phyloP scores from a whole-genome alignment of 106 monocot genomes.

The Dendrobium huoshanense region DNA sequence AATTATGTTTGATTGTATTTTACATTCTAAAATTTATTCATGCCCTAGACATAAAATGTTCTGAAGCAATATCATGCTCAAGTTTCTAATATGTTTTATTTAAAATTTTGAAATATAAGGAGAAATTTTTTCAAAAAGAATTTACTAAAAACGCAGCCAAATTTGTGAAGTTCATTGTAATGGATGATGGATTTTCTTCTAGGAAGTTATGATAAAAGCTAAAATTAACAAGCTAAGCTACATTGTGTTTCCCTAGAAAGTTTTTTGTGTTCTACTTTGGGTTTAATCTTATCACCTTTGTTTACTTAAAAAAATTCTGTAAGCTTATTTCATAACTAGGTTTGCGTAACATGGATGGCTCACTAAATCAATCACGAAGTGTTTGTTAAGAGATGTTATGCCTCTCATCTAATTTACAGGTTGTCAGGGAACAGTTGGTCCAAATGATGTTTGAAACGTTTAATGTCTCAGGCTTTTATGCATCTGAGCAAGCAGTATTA shows the following conservation, averaged over 20 bases:
- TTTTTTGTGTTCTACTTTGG: background rate
- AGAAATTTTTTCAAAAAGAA: background rate
- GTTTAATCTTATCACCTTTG: background rate
- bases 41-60: background rate
- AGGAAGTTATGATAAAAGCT: background rate
- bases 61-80: background rate
- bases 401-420: slow-evolving; percentile 28
- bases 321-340: background rate
- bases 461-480: slow-evolving; percentile 98
- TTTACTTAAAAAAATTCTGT: background rate
- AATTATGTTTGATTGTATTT: background rate
- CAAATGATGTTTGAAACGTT: slow-evolving; percentile 98
- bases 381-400: background rate
- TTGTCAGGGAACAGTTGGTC: slow-evolving; percentile 77
- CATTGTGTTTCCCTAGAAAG: background rate
- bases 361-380: background rate
- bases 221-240: background rate
- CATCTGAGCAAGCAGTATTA: slow-evolving; percentile 89
- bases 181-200: background rate
- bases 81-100: background rate
- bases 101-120: background rate
- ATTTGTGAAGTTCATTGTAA: background rate
- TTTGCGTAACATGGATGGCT: background rate
- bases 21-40: background rate
- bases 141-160: background rate